These are phyloP conservation scores for Curvularia spicifera DNA, from an alignment of 2,329 filamentous ascomycete genomes.

Conservation along the genomic window DNA sequence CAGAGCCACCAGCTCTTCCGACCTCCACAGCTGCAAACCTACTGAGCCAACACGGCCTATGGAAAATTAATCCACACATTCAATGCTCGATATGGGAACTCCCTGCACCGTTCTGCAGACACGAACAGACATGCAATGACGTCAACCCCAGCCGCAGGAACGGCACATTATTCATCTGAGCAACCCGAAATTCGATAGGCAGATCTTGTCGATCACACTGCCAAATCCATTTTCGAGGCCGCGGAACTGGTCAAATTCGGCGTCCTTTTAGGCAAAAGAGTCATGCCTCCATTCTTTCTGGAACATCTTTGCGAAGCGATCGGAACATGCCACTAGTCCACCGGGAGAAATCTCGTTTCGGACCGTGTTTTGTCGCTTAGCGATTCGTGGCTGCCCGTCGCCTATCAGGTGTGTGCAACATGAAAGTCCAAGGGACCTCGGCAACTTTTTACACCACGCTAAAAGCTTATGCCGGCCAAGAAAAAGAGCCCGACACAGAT, in stretches of 20 bases:
- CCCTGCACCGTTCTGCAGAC: not conserved
- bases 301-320: not conserved
- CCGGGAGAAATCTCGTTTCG: not conserved
- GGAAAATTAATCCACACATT: not conserved
- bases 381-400: not conserved
- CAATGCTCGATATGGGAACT: not conserved
- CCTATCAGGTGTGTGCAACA: not conserved
- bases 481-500: not conserved
- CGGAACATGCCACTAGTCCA: not conserved
- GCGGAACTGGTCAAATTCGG: not conserved
- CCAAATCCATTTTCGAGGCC: not conserved
- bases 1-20: constrained; percentile 49
- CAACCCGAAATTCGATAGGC: constrained; percentile 4
- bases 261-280: not conserved
- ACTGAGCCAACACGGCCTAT: constrained; percentile 24
- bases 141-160: not conserved
- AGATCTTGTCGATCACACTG: constrained; percentile 17
- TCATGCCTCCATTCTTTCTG: not conserved
- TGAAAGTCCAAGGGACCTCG: not conserved
- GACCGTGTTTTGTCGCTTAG: not conserved
- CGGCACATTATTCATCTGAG: not conserved
- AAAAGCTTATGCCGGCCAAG: not conserved
- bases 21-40: constrained; percentile 38
- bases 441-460: not conserved
- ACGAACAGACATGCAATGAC: not conserved